phyloP scores from a whole-genome alignment of 768 basidiomycete genomes.

The Psilocybe cubensis region DNA sequence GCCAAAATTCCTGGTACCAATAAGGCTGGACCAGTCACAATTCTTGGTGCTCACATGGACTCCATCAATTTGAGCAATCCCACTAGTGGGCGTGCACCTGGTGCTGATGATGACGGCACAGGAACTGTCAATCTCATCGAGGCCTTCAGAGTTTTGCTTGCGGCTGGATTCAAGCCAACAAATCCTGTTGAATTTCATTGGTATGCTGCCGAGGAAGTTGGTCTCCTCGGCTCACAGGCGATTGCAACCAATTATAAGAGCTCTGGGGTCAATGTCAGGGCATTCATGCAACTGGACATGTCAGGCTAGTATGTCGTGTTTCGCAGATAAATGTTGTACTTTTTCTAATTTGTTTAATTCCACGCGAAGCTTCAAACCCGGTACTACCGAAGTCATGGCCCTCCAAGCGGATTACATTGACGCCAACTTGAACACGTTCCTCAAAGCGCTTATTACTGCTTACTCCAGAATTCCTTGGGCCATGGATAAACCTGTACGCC shows the following conservation, averaged over 20 bases:
- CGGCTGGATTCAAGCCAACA: conserved; percentile 39
- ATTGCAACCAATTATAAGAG: conserved; percentile 54
- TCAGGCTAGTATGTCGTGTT: conserved; percentile 34
- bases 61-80: conserved; percentile 43
- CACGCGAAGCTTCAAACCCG: conserved; percentile 47
- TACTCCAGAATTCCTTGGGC: conserved; percentile 41
- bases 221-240: conserved; percentile 54
- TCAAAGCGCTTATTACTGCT: conserved; percentile 40
- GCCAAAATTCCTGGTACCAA: conserved; percentile 38
- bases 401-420: conserved; percentile 45
- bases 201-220: conserved; percentile 50
- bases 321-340: not conserved
- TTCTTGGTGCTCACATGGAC: conserved; percentile 47
- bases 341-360: conserved; percentile 7
- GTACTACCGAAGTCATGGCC: conserved; percentile 44
- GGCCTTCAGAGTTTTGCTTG: conserved; percentile 42
- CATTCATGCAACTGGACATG: conserved; percentile 53
- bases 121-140: conserved; percentile 49
- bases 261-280: conserved; percentile 46
- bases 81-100: conserved; percentile 45
- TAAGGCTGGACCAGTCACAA: conserved; percentile 33
- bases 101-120: conserved; percentile 54
- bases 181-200: conserved; percentile 51
- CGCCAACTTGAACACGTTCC: conserved; percentile 44
- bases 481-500: conserved; percentile 39